phyloP scores from a whole-genome alignment of 257 asterid species.

The Gynochthodes officinalis region DNA sequence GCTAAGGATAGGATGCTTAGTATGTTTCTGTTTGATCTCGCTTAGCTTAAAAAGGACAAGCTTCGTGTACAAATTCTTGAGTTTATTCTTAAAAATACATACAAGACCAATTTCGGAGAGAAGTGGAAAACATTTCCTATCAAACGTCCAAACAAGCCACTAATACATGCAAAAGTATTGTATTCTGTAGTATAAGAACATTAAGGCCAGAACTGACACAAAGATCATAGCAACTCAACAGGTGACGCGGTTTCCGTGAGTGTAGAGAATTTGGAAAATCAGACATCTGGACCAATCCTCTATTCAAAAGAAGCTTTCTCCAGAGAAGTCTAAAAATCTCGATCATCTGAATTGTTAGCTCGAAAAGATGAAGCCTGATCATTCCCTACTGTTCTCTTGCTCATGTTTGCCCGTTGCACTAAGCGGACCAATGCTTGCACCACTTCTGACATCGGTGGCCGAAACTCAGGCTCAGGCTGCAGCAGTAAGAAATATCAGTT shows the following conservation, averaged over 20 bases:
- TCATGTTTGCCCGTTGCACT: conserved; percentile 96
- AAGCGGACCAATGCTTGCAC: conserved; percentile 88
- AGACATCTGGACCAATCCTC: neutral
- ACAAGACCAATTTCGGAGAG: conserved; percentile 9
- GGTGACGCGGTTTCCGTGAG: too few species aligned
- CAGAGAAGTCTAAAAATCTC: conserved; percentile 27
- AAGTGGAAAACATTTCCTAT: neutral
- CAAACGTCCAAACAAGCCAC: neutral
- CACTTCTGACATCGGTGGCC: conserved; percentile 98
- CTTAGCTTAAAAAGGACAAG: too few species aligned
- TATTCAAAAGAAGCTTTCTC: neutral
- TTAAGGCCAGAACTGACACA: too few species aligned
- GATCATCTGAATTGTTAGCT: conserved; percentile 45
- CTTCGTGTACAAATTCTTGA: conserved; percentile 6
- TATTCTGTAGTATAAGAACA: conserved; percentile 8
- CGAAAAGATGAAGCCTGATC: conserved; percentile 48
- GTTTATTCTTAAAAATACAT: conserved; percentile 13
- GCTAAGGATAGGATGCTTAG: too few species aligned
- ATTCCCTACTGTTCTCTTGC: conserved; percentile 86
- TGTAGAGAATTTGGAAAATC: neutral
- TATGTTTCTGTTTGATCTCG: too few species aligned
- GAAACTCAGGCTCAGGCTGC: conserved; percentile 96
- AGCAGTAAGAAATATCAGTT: conserved; percentile 6
- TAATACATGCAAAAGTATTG: neutral
- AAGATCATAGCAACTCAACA: too few species aligned